Percentiles rank a stretch among this genome's conserved stretches.
phyloP scores from a whole-genome alignment of 1,284 basidiomycete genomes.

The Tremellales sp. region DNA sequence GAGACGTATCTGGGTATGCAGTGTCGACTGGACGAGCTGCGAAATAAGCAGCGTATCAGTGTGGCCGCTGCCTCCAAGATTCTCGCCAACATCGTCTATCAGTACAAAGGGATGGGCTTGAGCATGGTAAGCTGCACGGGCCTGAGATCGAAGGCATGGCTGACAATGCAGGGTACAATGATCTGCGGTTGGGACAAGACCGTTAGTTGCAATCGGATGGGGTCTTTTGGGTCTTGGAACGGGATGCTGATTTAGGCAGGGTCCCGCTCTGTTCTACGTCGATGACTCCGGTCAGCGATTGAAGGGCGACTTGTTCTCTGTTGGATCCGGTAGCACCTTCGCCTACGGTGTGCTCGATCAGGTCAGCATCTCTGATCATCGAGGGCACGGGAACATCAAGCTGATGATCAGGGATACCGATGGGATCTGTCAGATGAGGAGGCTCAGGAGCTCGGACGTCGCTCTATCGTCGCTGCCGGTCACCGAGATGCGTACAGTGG shows the following conservation, averaged over 20 bases:
- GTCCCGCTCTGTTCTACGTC: conserved; percentile 96
- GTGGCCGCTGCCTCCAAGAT: conserved; percentile 98
- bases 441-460: conserved; percentile 87
- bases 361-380: conserved; percentile 26
- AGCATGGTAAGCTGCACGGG: conserved; percentile 69
- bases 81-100: conserved; percentile 93
- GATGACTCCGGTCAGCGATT: conserved; percentile 95
- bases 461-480: conserved; percentile 95
- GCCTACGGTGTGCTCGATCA: conserved; percentile 99
- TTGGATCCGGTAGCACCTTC: conserved; percentile 96
- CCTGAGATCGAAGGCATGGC: not conserved
- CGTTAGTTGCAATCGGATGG: no score
- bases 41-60: conserved; percentile 96
- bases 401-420: conserved; percentile 60
- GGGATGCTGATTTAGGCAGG: conserved; percentile 51
- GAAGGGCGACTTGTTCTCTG: conserved; percentile 95
- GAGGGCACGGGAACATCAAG: not conserved
- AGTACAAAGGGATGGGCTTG: conserved; percentile 98
- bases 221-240: no score
- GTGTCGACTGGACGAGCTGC: conserved; percentile 92
- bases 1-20: conserved; percentile 99
- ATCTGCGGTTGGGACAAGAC: conserved; percentile 99
- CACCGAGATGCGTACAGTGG: conserved; percentile 98
- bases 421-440: conserved; percentile 94
- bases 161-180: conserved; percentile 81